Conservation (phyloP, 768 basidiomycete species). For the Russula lepida region DNA sequence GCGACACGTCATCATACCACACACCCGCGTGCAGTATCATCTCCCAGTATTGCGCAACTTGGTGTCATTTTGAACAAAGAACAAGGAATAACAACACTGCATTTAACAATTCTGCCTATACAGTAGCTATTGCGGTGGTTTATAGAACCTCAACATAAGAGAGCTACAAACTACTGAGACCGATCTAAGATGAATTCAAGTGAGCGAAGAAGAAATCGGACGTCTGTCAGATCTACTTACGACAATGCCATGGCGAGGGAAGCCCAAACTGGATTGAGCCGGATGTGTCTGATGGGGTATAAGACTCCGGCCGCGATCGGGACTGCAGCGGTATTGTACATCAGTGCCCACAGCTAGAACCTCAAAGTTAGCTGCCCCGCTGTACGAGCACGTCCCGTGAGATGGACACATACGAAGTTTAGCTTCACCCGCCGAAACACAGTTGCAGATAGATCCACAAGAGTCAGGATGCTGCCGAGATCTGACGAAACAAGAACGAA, state of each 20-base stretch:
- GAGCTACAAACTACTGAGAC: constrained; percentile 58
- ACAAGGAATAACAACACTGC: constrained; percentile 38
- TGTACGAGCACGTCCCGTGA: background rate
- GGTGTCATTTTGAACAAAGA: constrained; percentile 74
- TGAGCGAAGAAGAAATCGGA: background rate
- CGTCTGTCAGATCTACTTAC: constrained; percentile 27
- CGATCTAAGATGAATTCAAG: constrained; percentile 34
- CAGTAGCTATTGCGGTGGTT: constrained; percentile 22
- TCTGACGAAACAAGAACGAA: constrained; percentile 72
- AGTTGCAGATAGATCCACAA: constrained; percentile 53
- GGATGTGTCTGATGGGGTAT: constrained; percentile 58
- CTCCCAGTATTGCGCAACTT: constrained; percentile 40
- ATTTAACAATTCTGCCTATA: background rate
- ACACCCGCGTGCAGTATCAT: constrained; percentile 60
- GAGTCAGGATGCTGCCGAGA: constrained; percentile 47
- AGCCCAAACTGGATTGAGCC: constrained; percentile 71
- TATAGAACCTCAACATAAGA: constrained; percentile 47
- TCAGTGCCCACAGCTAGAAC: constrained; percentile 50
- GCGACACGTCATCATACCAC: constrained; percentile 36
- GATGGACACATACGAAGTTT: constrained; percentile 51
- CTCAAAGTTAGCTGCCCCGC: constrained; percentile 3
- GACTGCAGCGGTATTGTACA: constrained; percentile 59
- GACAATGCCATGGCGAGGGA: constrained; percentile 75
- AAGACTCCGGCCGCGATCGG: constrained; percentile 75
- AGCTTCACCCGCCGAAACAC: constrained; percentile 64